phyloP scores from a whole-genome alignment of 257 asterid genomes.

The Marsdenia floribunda region DNA sequence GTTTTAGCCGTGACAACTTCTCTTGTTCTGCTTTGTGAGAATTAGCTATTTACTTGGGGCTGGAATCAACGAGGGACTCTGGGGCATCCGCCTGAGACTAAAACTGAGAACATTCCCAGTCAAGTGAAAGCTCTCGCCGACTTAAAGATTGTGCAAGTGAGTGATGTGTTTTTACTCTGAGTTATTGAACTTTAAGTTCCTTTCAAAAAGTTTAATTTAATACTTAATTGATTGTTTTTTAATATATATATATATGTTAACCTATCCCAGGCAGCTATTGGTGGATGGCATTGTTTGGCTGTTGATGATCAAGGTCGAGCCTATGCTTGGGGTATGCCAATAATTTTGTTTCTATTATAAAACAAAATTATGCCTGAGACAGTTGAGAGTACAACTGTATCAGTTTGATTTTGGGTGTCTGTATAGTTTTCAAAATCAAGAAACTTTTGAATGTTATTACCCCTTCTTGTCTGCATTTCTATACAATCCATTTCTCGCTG shows the following conservation, averaged over 20 bases:
- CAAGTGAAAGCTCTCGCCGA: slow-evolving; percentile 78
- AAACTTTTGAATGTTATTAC: neutral
- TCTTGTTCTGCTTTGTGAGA: neutral
- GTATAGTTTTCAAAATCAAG: neutral
- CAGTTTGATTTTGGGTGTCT: neutral
- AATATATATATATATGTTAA: neutral
- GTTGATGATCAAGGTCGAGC: slow-evolving; percentile 97
- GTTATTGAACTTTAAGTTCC: neutral
- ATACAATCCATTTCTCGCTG: neutral
- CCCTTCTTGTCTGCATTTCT: neutral
- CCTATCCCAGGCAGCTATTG: slow-evolving; percentile 85
- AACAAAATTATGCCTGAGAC: neutral
- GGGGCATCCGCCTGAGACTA: slow-evolving; percentile 88
- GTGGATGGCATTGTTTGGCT: slow-evolving; percentile 99
- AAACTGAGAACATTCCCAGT: slow-evolving; percentile 87
- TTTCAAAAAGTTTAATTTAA: slow-evolving; percentile 1
- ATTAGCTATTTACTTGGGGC: slow-evolving; percentile 95
- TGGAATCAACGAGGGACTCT: slow-evolving; percentile 98
- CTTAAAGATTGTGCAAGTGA: slow-evolving; percentile 90
- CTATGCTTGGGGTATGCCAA: slow-evolving; percentile 87
- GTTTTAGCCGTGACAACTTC: neutral
- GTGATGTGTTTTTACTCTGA: neutral
- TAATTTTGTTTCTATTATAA: slow-evolving; percentile 3
- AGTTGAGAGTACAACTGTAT: neutral
- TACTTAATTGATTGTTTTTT: neutral